Conservation (phyloP, 164 flowering plant species). For the Amborella trichopoda region DNA sequence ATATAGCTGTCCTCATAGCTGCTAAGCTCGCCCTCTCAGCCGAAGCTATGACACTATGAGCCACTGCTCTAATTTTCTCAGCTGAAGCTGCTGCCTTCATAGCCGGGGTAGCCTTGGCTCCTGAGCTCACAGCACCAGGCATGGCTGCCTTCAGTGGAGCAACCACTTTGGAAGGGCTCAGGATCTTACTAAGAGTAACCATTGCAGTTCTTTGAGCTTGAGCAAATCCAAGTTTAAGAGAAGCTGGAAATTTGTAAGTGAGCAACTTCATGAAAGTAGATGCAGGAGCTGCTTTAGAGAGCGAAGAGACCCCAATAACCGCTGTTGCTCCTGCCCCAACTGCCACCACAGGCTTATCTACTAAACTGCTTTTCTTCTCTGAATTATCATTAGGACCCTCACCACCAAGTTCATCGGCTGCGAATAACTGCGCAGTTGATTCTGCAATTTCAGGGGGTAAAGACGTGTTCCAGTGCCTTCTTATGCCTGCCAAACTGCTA, state of each 20-base stretch:
- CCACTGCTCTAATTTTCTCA: constrained; percentile 57
- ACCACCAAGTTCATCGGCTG: constrained; percentile 19
- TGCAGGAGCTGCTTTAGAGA: constrained; percentile 56
- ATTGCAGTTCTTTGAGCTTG: constrained; percentile 54
- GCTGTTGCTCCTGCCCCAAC: constrained; percentile 97
- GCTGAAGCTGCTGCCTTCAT: constrained; percentile 65
- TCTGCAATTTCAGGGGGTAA: constrained; percentile 55
- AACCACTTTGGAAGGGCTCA: constrained; percentile 48
- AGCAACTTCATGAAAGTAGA: constrained; percentile 55
- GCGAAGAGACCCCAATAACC: constrained; percentile 61
- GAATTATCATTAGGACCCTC: constrained; percentile 11
- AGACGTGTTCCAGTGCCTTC: constrained; percentile 74
- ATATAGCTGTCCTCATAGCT: constrained; percentile 79
- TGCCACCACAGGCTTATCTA: constrained; percentile 62
- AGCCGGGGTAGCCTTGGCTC: constrained; percentile 35
- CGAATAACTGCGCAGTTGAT: constrained; percentile 35
- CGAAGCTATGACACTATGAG: constrained; percentile 67
- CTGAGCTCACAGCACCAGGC: constrained; percentile 37
- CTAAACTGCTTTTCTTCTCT: constrained; percentile 23
- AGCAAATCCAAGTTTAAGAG: constrained; percentile 42
- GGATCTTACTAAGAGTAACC: constrained; percentile 34
- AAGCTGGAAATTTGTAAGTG: constrained; percentile 49
- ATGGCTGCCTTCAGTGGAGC: constrained; percentile 12
- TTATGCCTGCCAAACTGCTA: constrained; percentile 55
- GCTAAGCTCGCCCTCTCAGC: constrained; percentile 74